phyloP scores from a whole-genome alignment of 306 rosid species.

The Cyclanthera cordifolia region DNA sequence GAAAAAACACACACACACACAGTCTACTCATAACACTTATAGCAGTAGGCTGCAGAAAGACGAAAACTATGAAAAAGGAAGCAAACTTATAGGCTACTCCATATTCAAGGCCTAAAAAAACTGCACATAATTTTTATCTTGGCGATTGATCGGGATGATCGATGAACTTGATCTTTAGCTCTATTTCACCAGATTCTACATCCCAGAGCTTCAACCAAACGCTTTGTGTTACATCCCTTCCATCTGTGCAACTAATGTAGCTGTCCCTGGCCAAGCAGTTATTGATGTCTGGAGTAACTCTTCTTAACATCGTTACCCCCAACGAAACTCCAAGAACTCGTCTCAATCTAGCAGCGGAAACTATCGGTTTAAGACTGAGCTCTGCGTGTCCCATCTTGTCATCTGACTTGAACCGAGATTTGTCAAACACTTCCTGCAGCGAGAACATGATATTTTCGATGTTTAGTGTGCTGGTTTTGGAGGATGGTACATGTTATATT shows the following conservation, averaged over 20 bases:
- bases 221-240: slow-evolving; percentile 66
- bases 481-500: neutral
- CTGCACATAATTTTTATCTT: neutral
- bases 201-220: slow-evolving; percentile 85
- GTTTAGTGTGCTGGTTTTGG: neutral
- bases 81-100: slow-evolving; percentile 10
- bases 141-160: slow-evolving; percentile 17
- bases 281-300: slow-evolving; percentile 60
- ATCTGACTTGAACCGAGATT: slow-evolving; percentile 81
- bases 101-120: neutral
- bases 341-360: slow-evolving; percentile 70
- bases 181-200: slow-evolving; percentile 84
- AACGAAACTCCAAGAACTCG: slow-evolving; percentile 47
- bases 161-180: slow-evolving; percentile 54
- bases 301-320: slow-evolving; percentile 59
- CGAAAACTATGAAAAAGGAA: neutral
- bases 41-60: neutral
- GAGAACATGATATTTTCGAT: too few species aligned
- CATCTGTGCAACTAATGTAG: slow-evolving; percentile 58
- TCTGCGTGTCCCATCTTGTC: slow-evolving; percentile 95
- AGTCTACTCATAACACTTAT: neutral
- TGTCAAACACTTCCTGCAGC: slow-evolving; percentile 85
- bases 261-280: slow-evolving; percentile 81
- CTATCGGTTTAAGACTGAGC: slow-evolving; percentile 73
- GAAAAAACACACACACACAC: neutral